Evolutionary conservation across 768 basidiomycete genomes (phyloP).

Genomic region (Suillus occidentalis): DNA sequence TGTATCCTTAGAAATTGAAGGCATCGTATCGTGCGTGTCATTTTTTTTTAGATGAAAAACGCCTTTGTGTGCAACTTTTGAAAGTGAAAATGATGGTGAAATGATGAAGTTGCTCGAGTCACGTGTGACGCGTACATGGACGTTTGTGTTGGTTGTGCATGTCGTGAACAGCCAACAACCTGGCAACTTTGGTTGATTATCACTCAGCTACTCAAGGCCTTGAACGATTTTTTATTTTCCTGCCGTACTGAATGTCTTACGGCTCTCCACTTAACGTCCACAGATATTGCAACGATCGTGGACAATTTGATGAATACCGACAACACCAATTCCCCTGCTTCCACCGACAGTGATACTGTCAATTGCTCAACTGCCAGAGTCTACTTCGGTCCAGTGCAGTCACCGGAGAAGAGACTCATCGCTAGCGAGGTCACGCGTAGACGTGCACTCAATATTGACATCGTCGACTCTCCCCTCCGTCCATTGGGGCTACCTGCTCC

Average conservation of each 20-base stretch:
- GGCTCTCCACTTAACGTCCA: slow-evolving; percentile 1
- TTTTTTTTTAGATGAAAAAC: slow-evolving; percentile 1
- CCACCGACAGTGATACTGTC: slow-evolving; percentile 42
- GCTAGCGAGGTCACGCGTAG: slow-evolving; percentile 31
- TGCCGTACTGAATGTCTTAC: slow-evolving; percentile 2
- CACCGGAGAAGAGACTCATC: slow-evolving; percentile 51
- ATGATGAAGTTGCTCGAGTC: slow-evolving; percentile 14
- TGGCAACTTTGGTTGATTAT: slow-evolving; percentile 6
- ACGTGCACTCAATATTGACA: slow-evolving; percentile 24
- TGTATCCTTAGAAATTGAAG: background rate
- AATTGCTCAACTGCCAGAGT: slow-evolving; percentile 44
- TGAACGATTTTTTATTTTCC: background rate
- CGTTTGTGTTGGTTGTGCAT: slow-evolving; percentile 17
- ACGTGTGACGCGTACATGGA: slow-evolving; percentile 33
- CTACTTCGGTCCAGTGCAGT: slow-evolving; percentile 51
- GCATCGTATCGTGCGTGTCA: background rate
- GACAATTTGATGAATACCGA: slow-evolving; percentile 11
- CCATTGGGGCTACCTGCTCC: slow-evolving; percentile 53
- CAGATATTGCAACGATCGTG: slow-evolving; percentile 2
- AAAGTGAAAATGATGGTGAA: background rate
- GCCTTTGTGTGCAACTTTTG: background rate
- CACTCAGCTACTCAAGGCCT: background rate
- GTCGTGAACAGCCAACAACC: slow-evolving; percentile 5
- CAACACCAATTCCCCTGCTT: slow-evolving; percentile 26
- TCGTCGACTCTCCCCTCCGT: slow-evolving; percentile 37